Percentiles rank a stretch among this genome's conserved stretches.
phyloP scores from a whole-genome alignment of 2,329 filamentous ascomycete species.

The Aspergillus felis region DNA sequence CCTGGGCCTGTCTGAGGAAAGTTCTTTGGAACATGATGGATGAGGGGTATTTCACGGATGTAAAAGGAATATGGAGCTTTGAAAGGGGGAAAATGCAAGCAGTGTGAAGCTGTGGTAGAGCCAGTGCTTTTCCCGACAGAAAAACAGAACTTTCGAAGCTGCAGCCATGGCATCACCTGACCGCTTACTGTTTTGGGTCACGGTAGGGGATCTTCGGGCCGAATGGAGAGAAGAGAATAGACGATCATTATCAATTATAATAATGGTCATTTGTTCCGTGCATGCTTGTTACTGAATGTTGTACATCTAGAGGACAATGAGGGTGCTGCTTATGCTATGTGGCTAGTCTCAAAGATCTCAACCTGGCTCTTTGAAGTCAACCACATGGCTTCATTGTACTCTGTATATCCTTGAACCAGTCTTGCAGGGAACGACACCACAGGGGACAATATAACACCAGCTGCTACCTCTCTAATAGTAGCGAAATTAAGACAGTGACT shows the following conservation, averaged over 20 bases:
- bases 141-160: slow-evolving; percentile 17
- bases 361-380: too few species aligned
- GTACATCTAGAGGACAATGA: neutral
- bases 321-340: too few species aligned
- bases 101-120: neutral
- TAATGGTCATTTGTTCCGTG: neutral
- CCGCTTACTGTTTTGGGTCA: neutral
- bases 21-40: slow-evolving; percentile 42
- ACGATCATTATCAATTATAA: too few species aligned
- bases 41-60: neutral
- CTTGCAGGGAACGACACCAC: too few species aligned
- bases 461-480: too few species aligned
- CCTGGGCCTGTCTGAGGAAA: slow-evolving; percentile 41
- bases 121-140: neutral
- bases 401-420: too few species aligned
- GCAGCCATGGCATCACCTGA: slow-evolving; percentile 14
- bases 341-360: too few species aligned
- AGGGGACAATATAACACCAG: neutral
- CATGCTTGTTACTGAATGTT: neutral
- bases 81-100: neutral
- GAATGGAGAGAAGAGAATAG: neutral
- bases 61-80: slow-evolving; percentile 3
- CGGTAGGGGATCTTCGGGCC: neutral
- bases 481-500: too few species aligned
- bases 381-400: too few species aligned